A percentile compares a stretch with the other conserved stretches of the same genome.
Conservation (phyloP, 129 eudicot species). For the Artemisia tridentata region DNA sequence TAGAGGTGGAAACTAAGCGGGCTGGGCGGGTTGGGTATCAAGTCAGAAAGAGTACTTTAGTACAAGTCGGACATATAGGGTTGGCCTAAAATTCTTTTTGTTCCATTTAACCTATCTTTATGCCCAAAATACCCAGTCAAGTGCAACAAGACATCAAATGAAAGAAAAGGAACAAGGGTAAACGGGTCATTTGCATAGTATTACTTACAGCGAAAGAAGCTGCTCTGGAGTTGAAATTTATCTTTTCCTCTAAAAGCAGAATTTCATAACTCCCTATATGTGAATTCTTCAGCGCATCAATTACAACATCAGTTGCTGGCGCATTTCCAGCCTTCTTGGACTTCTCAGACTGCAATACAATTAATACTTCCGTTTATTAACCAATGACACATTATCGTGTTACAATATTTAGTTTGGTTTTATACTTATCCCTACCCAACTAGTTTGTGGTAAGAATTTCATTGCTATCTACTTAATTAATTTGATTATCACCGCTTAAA, state of each 20-base stretch:
- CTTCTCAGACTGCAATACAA: conserved; percentile 71
- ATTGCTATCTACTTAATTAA: not conserved
- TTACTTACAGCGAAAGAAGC: conserved; percentile 70
- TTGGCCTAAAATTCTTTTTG: not conserved
- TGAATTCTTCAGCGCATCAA: conserved; percentile 64
- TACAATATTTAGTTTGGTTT: not conserved
- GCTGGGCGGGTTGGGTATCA: not conserved
- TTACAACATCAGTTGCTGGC: conserved; percentile 54
- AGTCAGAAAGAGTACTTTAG: not conserved
- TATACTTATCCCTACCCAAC: not conserved
- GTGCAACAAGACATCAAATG: not conserved
- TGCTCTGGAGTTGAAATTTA: conserved; percentile 81
- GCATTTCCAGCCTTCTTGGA: conserved; percentile 84
- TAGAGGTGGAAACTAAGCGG: too few relatives aligned
- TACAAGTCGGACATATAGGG: not conserved
- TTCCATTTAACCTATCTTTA: not conserved
- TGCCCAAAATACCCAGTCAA: not conserved
- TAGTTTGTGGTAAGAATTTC: not conserved
- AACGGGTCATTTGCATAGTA: conserved; percentile 12
- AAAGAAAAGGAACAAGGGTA: conserved; percentile 10
- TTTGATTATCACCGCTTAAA: not conserved
- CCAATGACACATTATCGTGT: not conserved
- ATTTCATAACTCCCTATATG: conserved; percentile 43
- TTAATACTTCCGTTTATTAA: conserved; percentile 9
- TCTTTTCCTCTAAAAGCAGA: conserved; percentile 73